A percentile compares a stretch with the other conserved stretches of the same genome.
phyloP scores from a whole-genome alignment of 1,284 basidiomycete genomes.

The Puccinia triticina region DNA sequence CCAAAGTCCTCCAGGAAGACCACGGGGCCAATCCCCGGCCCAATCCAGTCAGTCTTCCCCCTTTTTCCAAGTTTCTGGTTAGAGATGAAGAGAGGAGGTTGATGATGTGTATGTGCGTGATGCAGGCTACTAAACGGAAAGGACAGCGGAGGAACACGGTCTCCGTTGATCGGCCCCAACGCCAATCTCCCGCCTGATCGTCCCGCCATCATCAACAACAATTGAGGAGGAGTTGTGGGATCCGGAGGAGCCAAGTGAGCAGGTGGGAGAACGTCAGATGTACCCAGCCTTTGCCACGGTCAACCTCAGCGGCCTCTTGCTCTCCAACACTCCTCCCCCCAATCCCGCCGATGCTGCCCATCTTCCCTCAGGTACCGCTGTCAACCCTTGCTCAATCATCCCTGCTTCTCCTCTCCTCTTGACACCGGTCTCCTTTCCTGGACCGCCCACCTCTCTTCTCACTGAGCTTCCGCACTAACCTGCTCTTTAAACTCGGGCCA shows the following conservation, averaged over 20 bases:
- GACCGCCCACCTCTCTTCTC: too few relatives aligned
- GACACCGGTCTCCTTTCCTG: too few relatives aligned
- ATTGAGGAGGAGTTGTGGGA: not conserved
- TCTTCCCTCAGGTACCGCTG: slow-evolving; percentile 19
- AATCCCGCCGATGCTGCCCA: not conserved
- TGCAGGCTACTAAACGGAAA: not conserved
- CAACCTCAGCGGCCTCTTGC: slow-evolving; percentile 9
- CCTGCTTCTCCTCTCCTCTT: not conserved
- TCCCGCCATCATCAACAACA: not conserved
- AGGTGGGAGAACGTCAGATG: not conserved
- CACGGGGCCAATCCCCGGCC: not conserved
- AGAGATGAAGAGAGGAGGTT: not conserved
- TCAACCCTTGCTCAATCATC: slow-evolving; percentile 12
- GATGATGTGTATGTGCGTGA: not conserved
- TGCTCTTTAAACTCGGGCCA: too few relatives aligned
- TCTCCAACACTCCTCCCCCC: not conserved
- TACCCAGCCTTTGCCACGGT: not conserved
- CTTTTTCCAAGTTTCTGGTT: not conserved
- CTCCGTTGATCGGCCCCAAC: not conserved
- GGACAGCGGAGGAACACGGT: slow-evolving; percentile 4
- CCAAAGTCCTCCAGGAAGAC: slow-evolving; percentile 2
- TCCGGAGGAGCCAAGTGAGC: not conserved
- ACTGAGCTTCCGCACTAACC: too few relatives aligned
- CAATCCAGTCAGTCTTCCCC: not conserved
- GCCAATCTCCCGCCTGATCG: slow-evolving; percentile 3